These are phyloP conservation scores for Suillus paluster DNA, from an alignment of 768 basidiomycete species.

Conservation along the genomic window DNA sequence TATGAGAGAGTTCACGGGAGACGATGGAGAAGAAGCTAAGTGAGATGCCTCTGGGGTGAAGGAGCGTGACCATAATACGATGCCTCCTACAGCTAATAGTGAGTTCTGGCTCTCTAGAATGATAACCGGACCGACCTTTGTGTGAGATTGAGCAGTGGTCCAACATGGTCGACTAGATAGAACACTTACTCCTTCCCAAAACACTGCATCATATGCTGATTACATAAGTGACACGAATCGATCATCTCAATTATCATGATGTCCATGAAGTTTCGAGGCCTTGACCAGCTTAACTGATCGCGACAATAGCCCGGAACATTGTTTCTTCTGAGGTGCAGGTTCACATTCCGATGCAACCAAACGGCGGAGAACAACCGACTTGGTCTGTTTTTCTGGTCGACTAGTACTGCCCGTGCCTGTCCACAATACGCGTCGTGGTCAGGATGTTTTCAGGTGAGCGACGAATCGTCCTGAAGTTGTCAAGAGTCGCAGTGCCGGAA, in stretches of 20 bases:
- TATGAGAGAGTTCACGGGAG: constrained; percentile 87
- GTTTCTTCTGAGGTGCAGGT: no score
- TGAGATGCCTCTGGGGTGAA: constrained; percentile 86
- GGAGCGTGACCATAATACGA: constrained; percentile 93
- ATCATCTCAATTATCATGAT: no score
- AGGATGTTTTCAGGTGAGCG: no score
- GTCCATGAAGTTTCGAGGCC: neutral
- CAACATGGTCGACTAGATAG: no score
- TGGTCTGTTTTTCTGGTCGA: neutral
- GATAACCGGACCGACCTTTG: constrained; percentile 59
- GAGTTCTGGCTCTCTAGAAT: constrained; percentile 2
- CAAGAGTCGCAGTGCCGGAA: neutral
- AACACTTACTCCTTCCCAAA: no score
- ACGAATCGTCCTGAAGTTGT: neutral
- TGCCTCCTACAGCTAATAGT: no score
- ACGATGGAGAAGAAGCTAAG: constrained; percentile 66
- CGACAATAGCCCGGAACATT: neutral
- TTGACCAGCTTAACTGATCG: neutral
- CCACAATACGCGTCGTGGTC: neutral
- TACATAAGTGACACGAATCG: no score
- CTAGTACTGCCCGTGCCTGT: no score
- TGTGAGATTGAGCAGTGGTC: constrained; percentile 96
- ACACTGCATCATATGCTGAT: constrained; percentile 71
- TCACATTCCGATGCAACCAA: neutral
- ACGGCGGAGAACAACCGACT: neutral